These are phyloP conservation scores for Thyridium curvatum DNA, from an alignment of 2,329 filamentous ascomycete genomes.

Conservation along the genomic window DNA sequence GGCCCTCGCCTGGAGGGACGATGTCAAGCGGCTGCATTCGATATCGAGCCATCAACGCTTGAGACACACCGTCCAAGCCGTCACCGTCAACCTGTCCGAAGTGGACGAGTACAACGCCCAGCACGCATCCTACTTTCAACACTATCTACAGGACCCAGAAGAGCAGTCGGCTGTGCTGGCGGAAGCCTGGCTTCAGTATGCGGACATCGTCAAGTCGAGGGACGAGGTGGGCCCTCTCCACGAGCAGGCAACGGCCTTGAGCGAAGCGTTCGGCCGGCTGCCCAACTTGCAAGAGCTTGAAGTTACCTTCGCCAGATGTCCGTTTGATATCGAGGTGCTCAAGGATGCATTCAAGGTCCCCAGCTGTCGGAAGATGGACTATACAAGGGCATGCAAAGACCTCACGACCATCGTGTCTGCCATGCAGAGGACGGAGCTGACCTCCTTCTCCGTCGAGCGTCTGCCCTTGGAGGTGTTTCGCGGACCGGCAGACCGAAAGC, in stretches of 20 bases:
- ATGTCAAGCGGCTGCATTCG: conserved; percentile 34
- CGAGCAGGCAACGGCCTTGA: conserved; percentile 24
- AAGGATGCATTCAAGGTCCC: conserved; percentile 28
- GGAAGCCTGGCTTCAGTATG: conserved; percentile 27
- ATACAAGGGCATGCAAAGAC: conserved; percentile 28
- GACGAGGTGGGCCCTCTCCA: conserved; percentile 27
- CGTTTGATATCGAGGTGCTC: conserved; percentile 29
- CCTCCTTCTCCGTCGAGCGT: conserved; percentile 33
- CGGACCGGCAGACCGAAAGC: conserved; percentile 24
- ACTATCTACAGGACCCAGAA: conserved; percentile 29
- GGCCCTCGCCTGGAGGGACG: conserved; percentile 36
- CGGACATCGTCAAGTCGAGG: conserved; percentile 25
- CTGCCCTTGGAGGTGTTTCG: conserved; percentile 36
- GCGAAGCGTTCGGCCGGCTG: conserved; percentile 30
- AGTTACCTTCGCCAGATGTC: conserved; percentile 33
- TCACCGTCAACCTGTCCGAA: conserved; percentile 39
- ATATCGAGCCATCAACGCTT: conserved; percentile 37
- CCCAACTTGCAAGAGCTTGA: conserved; percentile 31
- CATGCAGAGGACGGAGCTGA: conserved; percentile 15
- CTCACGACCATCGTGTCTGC: conserved; percentile 10
- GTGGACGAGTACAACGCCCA: conserved; percentile 33
- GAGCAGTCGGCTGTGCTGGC: conserved; percentile 25
- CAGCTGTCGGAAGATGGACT: conserved; percentile 32
- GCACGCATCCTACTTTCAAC: conserved; percentile 25
- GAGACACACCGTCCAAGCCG: conserved; percentile 30